These are phyloP conservation scores for Cadophora malorum DNA, from an alignment of 2,329 filamentous ascomycete genomes.

Conservation along the genomic window DNA sequence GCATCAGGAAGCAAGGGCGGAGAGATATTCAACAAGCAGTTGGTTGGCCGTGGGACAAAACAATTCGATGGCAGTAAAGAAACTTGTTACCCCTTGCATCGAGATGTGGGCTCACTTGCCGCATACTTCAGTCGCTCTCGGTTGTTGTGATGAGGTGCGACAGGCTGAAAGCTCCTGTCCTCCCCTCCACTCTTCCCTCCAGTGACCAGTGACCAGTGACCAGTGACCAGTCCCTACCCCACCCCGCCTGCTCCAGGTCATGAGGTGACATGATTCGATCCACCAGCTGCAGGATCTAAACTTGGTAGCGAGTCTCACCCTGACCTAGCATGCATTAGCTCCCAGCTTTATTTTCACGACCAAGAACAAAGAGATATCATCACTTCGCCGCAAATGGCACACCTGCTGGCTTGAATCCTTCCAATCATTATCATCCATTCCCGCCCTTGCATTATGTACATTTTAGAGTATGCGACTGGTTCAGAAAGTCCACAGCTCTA, in stretches of 20 bases:
- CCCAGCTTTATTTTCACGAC: conserved; percentile 14
- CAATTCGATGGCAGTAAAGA: too few species aligned
- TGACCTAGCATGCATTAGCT: conserved; percentile 9
- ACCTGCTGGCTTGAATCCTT: conserved; percentile 4
- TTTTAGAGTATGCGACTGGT: background rate
- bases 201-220: too few species aligned
- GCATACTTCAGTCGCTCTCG: too few species aligned
- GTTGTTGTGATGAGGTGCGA: too few species aligned
- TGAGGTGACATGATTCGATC: conserved; percentile 14
- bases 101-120: too few species aligned
- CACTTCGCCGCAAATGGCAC: conserved; percentile 1
- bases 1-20: background rate
- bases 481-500: background rate
- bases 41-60: too few species aligned
- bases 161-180: too few species aligned
- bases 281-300: conserved; percentile 8
- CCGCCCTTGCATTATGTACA: conserved; percentile 8
- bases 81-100: too few species aligned
- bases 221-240: too few species aligned
- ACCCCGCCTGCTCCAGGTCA: background rate
- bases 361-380: conserved; percentile 3
- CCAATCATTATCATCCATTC: background rate
- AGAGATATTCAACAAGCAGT: background rate
- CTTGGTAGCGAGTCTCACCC: conserved; percentile 5
- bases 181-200: too few species aligned